These are phyloP conservation scores for Saccharomyces hybrid DNA, from an alignment of 1,139 yeast genomes.

Conservation along the genomic window DNA sequence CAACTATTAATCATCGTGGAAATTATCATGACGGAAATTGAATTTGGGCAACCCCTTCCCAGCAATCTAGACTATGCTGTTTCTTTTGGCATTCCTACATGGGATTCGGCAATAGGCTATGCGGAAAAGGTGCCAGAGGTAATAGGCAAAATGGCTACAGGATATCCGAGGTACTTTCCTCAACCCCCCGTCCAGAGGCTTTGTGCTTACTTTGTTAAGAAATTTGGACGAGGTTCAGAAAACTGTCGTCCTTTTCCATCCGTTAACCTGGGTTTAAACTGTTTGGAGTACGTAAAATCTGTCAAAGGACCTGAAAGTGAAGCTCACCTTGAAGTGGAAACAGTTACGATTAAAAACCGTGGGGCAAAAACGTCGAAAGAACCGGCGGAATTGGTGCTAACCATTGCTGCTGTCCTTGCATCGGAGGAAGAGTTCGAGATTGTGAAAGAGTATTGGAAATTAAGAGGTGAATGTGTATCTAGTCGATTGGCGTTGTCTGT, in stretches of 20 bases:
- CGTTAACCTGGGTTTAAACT: slow-evolving; percentile 72
- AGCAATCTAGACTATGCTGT: slow-evolving; percentile 87
- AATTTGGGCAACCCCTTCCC: slow-evolving; percentile 77
- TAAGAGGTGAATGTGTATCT: slow-evolving; percentile 89
- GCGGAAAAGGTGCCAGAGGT: slow-evolving; percentile 89
- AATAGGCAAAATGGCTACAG: slow-evolving; percentile 66
- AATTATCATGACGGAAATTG: slow-evolving; percentile 12
- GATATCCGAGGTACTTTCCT: slow-evolving; percentile 84
- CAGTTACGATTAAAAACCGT: slow-evolving; percentile 50
- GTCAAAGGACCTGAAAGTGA: slow-evolving; percentile 8
- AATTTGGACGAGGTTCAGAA: slow-evolving; percentile 69
- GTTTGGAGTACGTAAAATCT: slow-evolving; percentile 67
- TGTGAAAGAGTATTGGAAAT: slow-evolving; percentile 93
- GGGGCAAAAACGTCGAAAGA: slow-evolving; percentile 47
- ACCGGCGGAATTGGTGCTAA: slow-evolving; percentile 25
- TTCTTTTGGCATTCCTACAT: slow-evolving; percentile 86
- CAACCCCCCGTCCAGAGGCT: slow-evolving; percentile 65
- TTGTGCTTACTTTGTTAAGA: slow-evolving; percentile 37
- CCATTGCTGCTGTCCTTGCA: slow-evolving; percentile 69
- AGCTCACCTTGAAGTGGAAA: slow-evolving; percentile 41
- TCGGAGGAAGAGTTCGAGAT: slow-evolving; percentile 41
- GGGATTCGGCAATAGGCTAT: slow-evolving; percentile 84
- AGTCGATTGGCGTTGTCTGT: slow-evolving; percentile 55
- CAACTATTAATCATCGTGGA: background rate
- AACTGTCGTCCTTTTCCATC: slow-evolving; percentile 62